A percentile compares a stretch with the other conserved stretches of the same genome.
phyloP scores from a whole-genome alignment of 2,329 filamentous ascomycete genomes.

The Magnaporthiopsis poae region DNA sequence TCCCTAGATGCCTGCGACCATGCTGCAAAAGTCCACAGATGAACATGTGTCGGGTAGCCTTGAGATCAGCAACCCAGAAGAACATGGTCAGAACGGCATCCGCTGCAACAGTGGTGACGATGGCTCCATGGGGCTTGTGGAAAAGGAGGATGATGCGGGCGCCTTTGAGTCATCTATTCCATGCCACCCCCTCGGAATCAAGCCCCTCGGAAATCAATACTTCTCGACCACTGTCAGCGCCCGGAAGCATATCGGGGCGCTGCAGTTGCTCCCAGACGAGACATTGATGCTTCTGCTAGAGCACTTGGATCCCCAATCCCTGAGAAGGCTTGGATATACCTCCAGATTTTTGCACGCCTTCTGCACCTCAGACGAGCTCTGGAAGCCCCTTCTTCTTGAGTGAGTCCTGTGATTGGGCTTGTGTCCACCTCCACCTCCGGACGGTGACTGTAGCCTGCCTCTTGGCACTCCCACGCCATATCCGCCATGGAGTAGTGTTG shows the following conservation, averaged over 20 bases:
- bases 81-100: not conserved
- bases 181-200: slow-evolving; percentile 71
- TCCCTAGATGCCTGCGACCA: not conserved
- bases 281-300: slow-evolving; percentile 67
- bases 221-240: slow-evolving; percentile 58
- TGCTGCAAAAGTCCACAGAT: not conserved
- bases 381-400: slow-evolving; percentile 77
- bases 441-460: not conserved
- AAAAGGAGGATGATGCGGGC: not conserved
- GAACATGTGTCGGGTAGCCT: not conserved
- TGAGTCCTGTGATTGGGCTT: slow-evolving; percentile 41
- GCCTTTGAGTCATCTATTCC: slow-evolving; percentile 46
- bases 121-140: not conserved
- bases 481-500: slow-evolving; percentile 9
- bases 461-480: not conserved
- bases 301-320: slow-evolving; percentile 51
- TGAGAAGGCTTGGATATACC: slow-evolving; percentile 61
- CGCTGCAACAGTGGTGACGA: slow-evolving; percentile 8
- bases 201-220: slow-evolving; percentile 75
- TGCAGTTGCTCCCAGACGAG: slow-evolving; percentile 69
- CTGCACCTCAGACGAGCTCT: slow-evolving; percentile 73
- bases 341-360: slow-evolving; percentile 85
- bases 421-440: not conserved
- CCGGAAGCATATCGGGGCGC: slow-evolving; percentile 53
- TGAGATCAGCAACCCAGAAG: not conserved